These are phyloP conservation scores for Saccharomycopsis sp. DNA, from an alignment of 805 yeast genomes.

Conservation along the genomic window DNA sequence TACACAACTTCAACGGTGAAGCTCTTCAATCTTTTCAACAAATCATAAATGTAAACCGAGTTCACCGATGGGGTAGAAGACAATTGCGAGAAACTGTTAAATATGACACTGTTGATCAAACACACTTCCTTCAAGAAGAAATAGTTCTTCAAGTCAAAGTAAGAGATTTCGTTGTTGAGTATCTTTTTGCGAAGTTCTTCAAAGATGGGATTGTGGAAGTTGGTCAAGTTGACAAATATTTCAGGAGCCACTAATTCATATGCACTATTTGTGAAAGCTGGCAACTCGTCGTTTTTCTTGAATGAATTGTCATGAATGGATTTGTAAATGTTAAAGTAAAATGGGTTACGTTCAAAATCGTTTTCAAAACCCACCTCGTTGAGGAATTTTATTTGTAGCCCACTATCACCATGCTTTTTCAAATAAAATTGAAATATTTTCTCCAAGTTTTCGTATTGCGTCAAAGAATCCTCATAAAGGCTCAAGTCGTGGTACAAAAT, in stretches of 20 bases:
- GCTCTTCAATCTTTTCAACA: conserved; percentile 27
- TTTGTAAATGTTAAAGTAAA: conserved; percentile 18
- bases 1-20: conserved; percentile 35
- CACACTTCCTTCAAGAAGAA: conserved; percentile 32
- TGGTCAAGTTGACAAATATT: conserved; percentile 13
- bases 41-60: conserved; percentile 32
- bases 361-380: conserved; percentile 17
- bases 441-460: conserved; percentile 40
- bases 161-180: conserved; percentile 10
- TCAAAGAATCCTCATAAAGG: conserved; percentile 51
- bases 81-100: conserved; percentile 25
- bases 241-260: conserved; percentile 16
- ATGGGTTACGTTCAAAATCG: conserved; percentile 12
- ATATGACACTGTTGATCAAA: conserved; percentile 29
- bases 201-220: conserved; percentile 15
- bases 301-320: conserved; percentile 13
- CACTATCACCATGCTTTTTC: conserved; percentile 7
- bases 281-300: not conserved
- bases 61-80: conserved; percentile 35
- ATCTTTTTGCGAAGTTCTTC: conserved; percentile 10
- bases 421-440: conserved; percentile 25
- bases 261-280: conserved; percentile 5
- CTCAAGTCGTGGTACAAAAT: conserved; percentile 45
- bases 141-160: conserved; percentile 26
- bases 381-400: conserved; percentile 5